Evolutionary conservation across 768 basidiomycete species (phyloP), one percentile per base, ranked within the genome.

Genomic region (Suillus discolor): DNA sequence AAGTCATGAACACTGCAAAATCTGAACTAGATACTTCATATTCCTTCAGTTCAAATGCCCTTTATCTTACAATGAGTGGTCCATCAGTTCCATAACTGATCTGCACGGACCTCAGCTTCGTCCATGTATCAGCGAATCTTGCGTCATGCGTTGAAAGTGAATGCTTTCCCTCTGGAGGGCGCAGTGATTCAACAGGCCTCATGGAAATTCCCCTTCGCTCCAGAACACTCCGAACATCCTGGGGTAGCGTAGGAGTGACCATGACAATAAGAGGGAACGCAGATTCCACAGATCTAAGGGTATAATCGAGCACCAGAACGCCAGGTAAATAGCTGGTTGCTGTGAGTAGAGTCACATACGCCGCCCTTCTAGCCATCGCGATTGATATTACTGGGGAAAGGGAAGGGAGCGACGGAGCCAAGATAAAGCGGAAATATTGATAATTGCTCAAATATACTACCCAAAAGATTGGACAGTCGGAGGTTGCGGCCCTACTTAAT

Each of bases 271-370:
- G 81, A n/a, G 91, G 88, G 76, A 93, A 94, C 66, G 81, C 80
- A 18, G 89, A 88, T 18, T 81, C 75, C 41, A 87, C 85, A 15
- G 80, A 75, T 36, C 81, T 78, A 41, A 90, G 80, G 39, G 83
- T 82, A 25, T 82, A 75, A 62, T 88, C 77, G 8, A 91, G 73
- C 4, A 87, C 83, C 38, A 91, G 77, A 38, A 85, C 77, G 12
- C 87, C 89, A 64, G 83, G 77, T 34, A 90, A 78, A 73, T 90
- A 90, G 55, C 74, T 77, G 18, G 79, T 75, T 68, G 86, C 88
- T 47, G 95, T 95, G 71, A 96, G 81, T 64, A 97, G 80, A 18
- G 93, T 94, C 38, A 85, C 88, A 80, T 87, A 97, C 16, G 89
- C 92, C 62, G 78, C 82, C 49, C 79, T 82, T 63, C 68, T 66